phyloP scores from a whole-genome alignment of 1,284 basidiomycete species.

The Peniophora sp. region DNA sequence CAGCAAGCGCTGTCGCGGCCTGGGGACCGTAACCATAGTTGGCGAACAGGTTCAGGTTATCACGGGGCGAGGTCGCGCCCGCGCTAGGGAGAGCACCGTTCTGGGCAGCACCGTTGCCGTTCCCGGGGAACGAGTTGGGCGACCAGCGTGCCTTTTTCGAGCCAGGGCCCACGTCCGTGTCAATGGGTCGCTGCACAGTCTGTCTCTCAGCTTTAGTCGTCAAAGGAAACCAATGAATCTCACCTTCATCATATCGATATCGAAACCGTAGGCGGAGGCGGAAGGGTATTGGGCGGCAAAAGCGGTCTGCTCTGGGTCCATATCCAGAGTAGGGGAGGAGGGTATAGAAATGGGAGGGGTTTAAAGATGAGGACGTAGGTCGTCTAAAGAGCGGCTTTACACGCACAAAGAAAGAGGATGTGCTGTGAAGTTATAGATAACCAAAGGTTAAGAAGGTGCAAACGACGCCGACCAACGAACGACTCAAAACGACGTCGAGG shows the following conservation, averaged over 20 bases:
- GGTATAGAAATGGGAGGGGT: conserved; percentile 26
- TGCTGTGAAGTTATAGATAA: conserved; percentile 38
- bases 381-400: conserved; percentile 31
- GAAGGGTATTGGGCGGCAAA: conserved; percentile 56
- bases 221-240: conserved; percentile 13
- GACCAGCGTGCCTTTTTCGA: conserved; percentile 85
- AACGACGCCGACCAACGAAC: background rate
- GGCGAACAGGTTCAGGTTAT: conserved; percentile 46
- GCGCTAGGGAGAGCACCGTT: conserved; percentile 29
- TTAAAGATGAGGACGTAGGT: conserved; percentile 20
- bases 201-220: background rate
- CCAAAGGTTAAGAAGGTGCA: background rate
- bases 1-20: conserved; percentile 46
- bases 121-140: conserved; percentile 48
- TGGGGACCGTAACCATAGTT: conserved; percentile 80
- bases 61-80: conserved; percentile 34
- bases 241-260: conserved; percentile 86
- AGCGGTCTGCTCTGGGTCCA: conserved; percentile 68
- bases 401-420: conserved; percentile 40
- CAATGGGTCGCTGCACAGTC: conserved; percentile 60
- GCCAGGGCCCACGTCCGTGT: conserved; percentile 71
- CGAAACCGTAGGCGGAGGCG: conserved; percentile 50
- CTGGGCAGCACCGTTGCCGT: conserved; percentile 12
- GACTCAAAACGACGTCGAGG: background rate
- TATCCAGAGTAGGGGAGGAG: conserved; percentile 22